These are phyloP conservation scores for Pseudozyma thailandica DNA, from an alignment of 1,284 basidiomycete genomes.

Conservation along the genomic window DNA sequence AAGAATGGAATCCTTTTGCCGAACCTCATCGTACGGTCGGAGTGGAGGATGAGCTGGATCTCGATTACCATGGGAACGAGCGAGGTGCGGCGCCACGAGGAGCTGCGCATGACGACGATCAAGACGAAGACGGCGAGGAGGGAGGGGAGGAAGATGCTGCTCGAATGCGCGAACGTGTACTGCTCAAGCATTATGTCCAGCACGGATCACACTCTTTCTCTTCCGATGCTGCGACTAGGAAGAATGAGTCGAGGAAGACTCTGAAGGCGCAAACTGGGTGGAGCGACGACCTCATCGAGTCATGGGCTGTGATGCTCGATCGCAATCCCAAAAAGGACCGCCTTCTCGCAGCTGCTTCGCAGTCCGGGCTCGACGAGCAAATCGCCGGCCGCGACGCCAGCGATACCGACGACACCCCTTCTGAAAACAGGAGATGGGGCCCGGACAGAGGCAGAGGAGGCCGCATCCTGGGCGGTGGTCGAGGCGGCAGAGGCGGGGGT, in stretches of 20 bases:
- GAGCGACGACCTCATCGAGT: conserved; percentile 55
- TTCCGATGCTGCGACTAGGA: conserved; percentile 23
- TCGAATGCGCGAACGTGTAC: conserved; percentile 28
- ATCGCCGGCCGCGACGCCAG: conserved; percentile 6
- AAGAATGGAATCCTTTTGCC: conserved; percentile 52
- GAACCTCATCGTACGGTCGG: conserved; percentile 32
- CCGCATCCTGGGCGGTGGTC: conserved; percentile 35
- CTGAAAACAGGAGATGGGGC: conserved; percentile 14
- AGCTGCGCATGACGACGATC: conserved; percentile 5
- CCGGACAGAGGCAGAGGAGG: conserved; percentile 52
- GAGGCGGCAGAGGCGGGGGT: conserved; percentile 31
- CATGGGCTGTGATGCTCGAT: conserved; percentile 58
- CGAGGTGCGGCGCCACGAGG: conserved; percentile 7
- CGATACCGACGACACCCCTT: conserved; percentile 6
- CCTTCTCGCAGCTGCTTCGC: conserved; percentile 45
- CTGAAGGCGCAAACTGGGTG: conserved; percentile 34
- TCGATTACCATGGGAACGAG: conserved; percentile 41
- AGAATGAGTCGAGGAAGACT: conserved; percentile 14
- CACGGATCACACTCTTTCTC: conserved; percentile 28
- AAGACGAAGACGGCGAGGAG: conserved; percentile 13
- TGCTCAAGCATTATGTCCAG: conserved; percentile 38
- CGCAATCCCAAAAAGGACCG: conserved; percentile 53
- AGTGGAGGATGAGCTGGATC: conserved; percentile 51
- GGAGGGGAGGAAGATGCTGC: conserved; percentile 7
- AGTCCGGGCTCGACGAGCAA: conserved; percentile 27